Evolutionary conservation across 345 rosid genomes (phyloP), one percentile per base, ranked within the genome.

Genomic region (Cardamine chenopodiifolia): DNA sequence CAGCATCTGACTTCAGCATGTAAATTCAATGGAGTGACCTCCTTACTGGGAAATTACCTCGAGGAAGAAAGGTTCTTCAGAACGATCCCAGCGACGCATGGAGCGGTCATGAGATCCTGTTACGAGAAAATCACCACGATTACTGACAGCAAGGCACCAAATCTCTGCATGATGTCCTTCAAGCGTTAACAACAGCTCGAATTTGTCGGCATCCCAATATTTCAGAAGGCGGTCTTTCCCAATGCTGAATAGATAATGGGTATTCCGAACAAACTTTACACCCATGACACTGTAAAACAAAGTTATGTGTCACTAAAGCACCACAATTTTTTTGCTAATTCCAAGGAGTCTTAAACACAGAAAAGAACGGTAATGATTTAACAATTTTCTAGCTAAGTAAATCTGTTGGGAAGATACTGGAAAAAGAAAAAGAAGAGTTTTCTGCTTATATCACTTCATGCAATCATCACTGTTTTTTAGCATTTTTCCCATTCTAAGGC

Each of bases 121-220:
- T 73, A 95, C 96, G 72, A 95, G 50, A 68, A 95, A 95, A 81
- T 95, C 96, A 55, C 97, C 97, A 76, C 91, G 96, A 66, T 73
- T 85, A 77, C 99, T 87, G 44, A 86, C 23, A 58, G 98, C 89
- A 63, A 95, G 90, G 83, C 99, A 87, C 97, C 97, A 95, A 70
- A 95, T 80, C 82, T 87, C 93, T 45, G 92, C 92, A 78, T 90
- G 99, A 78, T 95, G 99, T 31, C 97, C 99, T 77, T 87, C 93
- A 70, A 95, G 92, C 45, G 97, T 87, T 78, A 95, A 79, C 71
- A 95, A 90, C 78, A 90, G 81, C 87, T 95, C 97, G 65, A 95
- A 95, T 81, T 95, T 95, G 79, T 89, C 97, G 2, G 96, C 99
- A 83, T 95, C 99, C 99, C 97, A 95, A 80, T 95, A 95, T 72